Evolutionary conservation across 331 rosid genomes (phyloP), one percentile per base, ranked within the genome.

Genomic region (Acacia pycnantha): DNA sequence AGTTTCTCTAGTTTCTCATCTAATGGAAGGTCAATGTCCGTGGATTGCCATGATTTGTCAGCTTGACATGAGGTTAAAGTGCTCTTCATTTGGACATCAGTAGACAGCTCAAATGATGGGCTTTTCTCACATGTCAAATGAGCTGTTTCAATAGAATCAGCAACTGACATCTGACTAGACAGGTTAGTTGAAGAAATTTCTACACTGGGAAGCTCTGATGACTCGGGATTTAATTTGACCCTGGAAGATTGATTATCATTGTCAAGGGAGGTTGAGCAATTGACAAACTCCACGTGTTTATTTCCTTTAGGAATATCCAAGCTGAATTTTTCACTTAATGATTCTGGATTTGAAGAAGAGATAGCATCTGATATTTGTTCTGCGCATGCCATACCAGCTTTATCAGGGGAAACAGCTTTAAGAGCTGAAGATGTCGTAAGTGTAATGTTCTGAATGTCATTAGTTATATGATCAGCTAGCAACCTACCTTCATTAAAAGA

Each of bases 1-100:
- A 83, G 70, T 64, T 71, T 83, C 85, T 86, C 82, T 50, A 88
- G 78, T 76, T 85, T 83, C 68, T 90, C 92, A 77, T 83, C 87
- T 74, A 81, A 75, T 22, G 83, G 82, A 71, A 81, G 53, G 81
- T 89, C 84, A 70, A 40, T 50, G 56, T 75, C 66, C 73, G 84
- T 26, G 48, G 79, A 73, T 77, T 69, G 76, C 69, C 47, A 66
- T 69, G 91, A 65, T 73, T 79, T 27, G 64, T 78, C 85, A 71
- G 46, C 87, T 76, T 84, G 71, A 84, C 31, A 22, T 72, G 81
- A 76, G 66, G 81, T 83, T 48, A 87, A 82, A 71, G 85, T 56
- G 79, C 74, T 47, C 70, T 66, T 79, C 70, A 82, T 69, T 75
- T 72, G 79, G 35, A 77, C 86, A 79, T 82, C 72, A 56, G 50